Conservation (phyloP, 2,329 filamentous ascomycete species). For the Colletotrichum lindemuthianum region DNA sequence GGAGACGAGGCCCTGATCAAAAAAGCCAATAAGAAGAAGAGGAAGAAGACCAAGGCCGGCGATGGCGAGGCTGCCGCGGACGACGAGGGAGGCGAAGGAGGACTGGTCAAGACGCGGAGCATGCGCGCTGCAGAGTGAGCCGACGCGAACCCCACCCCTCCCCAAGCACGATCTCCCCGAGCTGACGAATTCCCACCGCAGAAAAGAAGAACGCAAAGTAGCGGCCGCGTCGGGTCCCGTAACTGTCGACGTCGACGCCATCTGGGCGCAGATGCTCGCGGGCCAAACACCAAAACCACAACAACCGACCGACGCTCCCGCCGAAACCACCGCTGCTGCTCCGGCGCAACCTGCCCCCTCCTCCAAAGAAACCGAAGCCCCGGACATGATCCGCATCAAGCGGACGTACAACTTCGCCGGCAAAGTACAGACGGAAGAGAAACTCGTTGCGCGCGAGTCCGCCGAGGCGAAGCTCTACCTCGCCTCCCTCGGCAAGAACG, state of each 20-base stretch:
- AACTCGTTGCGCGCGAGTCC: slow-evolving; percentile 71
- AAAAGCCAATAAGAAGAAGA: slow-evolving; percentile 65
- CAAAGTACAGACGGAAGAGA: slow-evolving; percentile 76
- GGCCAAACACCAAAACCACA: slow-evolving; percentile 41
- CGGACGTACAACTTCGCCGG: slow-evolving; percentile 81
- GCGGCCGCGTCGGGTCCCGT: slow-evolving; percentile 65
- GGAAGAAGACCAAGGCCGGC: slow-evolving; percentile 52
- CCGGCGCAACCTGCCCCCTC: not conserved
- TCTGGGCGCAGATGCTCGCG: slow-evolving; percentile 75
- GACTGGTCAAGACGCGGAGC: slow-evolving; percentile 76
- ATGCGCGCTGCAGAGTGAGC: slow-evolving; percentile 73
- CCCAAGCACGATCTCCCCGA: not conserved
- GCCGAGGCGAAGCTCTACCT: slow-evolving; percentile 74
- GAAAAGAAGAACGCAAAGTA: slow-evolving; percentile 67
- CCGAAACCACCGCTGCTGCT: slow-evolving; percentile 21
- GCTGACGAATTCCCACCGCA: slow-evolving; percentile 39
- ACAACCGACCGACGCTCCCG: slow-evolving; percentile 29
- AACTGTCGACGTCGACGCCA: slow-evolving; percentile 76
- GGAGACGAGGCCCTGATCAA: slow-evolving; percentile 78
- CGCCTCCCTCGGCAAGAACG: slow-evolving; percentile 56
- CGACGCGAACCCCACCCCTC: not conserved
- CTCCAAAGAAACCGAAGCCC: slow-evolving; percentile 39
- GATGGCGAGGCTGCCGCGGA: slow-evolving; percentile 52
- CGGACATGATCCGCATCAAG: slow-evolving; percentile 69
- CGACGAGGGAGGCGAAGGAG: slow-evolving; percentile 68